Evolutionary conservation across 495 filamentous ascomycete genomes (phyloP), one percentile per base, ranked within the genome.

Genomic region (Poronia punctata): DNA sequence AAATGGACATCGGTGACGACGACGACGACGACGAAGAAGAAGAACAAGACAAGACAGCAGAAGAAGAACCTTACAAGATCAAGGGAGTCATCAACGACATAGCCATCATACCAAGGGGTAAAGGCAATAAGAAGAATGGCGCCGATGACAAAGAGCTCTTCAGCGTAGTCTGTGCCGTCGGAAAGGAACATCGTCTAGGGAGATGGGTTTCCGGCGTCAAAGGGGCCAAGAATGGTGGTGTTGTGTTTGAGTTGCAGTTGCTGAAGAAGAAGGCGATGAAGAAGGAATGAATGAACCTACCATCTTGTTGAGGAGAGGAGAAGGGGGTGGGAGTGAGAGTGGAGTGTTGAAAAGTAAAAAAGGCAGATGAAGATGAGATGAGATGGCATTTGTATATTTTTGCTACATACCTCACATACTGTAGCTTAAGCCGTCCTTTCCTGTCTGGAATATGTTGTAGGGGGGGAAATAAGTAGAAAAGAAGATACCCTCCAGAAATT

Each of bases 31-130:
- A n/a, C n/a, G n/a, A n/a, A n/a, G n/a, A n/a, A n/a, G n/a, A n/a
- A n/a, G n/a, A n/a, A n/a, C 24, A 42, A 9, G 21, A 39, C 24
- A 19, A 46, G 20, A 2, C 10, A 23, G 10, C 35, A 12, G 16
- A 4, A 12, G n/a, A 22, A 11, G n/a, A 45, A n/a, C 42, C 42
- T 0, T 52, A 49, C 32, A 10, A 60, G 1, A 53, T 88, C 35
- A 78, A 76, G 50, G 92, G 92, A 7, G 70, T 95, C 11, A 65
- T 96, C 36, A 96, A 95, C 56, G 87, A 80, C 38, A 81, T 98
- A 40, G 74, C 84, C 4, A 73, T 94, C 11, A 84, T 92, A 49
- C 90, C 96, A 54, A 70, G 72, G 35, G 86, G 75, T 7, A 83
- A 82, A 33, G 67, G 71, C 45, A 79, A 71, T 31, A 72, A 75